Percentiles rank a stretch among this genome's conserved stretches.
phyloP scores from a whole-genome alignment of 2,329 filamentous ascomycete genomes.

The Aspergillus fischeri region DNA sequence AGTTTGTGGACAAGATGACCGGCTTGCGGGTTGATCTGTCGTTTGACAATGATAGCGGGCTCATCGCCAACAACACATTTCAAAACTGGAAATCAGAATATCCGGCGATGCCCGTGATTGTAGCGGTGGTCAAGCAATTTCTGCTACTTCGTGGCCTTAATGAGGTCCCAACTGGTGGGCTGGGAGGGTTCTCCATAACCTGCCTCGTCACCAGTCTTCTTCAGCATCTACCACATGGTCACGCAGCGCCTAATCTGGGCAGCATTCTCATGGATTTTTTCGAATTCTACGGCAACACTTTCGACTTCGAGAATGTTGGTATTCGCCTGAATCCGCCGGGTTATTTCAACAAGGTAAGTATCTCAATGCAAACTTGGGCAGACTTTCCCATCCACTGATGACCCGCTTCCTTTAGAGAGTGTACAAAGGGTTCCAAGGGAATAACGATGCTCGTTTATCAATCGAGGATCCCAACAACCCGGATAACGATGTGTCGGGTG shows the following conservation, averaged over 20 bases:
- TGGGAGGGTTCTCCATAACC: slow-evolving; percentile 91
- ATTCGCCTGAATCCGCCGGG: slow-evolving; percentile 73
- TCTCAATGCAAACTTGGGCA: background rate
- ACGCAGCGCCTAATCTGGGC: slow-evolving; percentile 67
- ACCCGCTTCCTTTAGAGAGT: slow-evolving; percentile 15
- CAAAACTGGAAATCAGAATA: slow-evolving; percentile 71
- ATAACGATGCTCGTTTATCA: slow-evolving; percentile 65
- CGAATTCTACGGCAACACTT: slow-evolving; percentile 79
- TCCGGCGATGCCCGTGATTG: slow-evolving; percentile 79
- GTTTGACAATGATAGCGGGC: slow-evolving; percentile 84
- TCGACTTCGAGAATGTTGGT: slow-evolving; percentile 65
- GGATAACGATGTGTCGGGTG: slow-evolving; percentile 84
- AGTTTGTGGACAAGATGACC: slow-evolving; percentile 76
- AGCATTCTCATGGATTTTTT: slow-evolving; percentile 83
- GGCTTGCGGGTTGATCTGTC: slow-evolving; percentile 86
- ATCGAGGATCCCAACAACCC: slow-evolving; percentile 89
- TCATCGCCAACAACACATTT: slow-evolving; percentile 78
- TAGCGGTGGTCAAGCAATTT: slow-evolving; percentile 88
- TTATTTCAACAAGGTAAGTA: slow-evolving; percentile 68
- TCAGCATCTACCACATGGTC: slow-evolving; percentile 70
- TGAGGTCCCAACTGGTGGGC: slow-evolving; percentile 83
- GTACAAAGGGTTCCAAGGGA: slow-evolving; percentile 49
- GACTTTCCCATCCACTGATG: background rate
- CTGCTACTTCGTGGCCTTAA: slow-evolving; percentile 84
- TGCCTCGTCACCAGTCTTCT: slow-evolving; percentile 89